Evolutionary conservation across 2,329 filamentous ascomycete genomes (phyloP), one percentile per base, ranked within the genome.

Genomic region (Scorias spongiosa): DNA sequence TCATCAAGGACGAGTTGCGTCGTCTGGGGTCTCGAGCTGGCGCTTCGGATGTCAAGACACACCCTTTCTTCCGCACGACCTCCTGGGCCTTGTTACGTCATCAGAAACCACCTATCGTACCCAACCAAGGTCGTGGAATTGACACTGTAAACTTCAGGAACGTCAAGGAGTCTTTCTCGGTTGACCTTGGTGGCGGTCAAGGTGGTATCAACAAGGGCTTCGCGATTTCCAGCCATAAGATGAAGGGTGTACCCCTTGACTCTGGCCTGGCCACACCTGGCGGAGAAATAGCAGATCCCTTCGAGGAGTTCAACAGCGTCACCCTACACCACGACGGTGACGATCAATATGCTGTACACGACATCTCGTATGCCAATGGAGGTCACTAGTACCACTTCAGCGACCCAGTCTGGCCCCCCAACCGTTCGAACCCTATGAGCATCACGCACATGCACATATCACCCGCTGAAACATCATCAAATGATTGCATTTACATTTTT

Each of bases 281-380:
- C 39, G 83, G 74, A 32, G 89, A 95, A 59, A 58, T 81, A 32
- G 71, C 76, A 2, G 91, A 98, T 71, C 91, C 91, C 1, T 98
- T 98, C 60, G 85, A 95, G 64, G 91, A 96, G 63, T 98, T 98
- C 66, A 98, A 96, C 70, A 93, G 86, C 60, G 88, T 98, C 37
- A 98, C 91, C 42, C 70, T 98, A 48, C 89, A 96, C 63, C 91
- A 98, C 59, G 91, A 96, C 45, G 91, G 87, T 12, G 89, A 95
- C 53, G 84, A 61, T 17, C 32, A 36, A 15, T 36, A 36, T 15
- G 32, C 12, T 4, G 20, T 26, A 15, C 11, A 36, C 32, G 12
- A 36, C 32, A 9, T 12, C 32, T 15, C 11, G 9, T 9, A 12
- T 12, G 9, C 32, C 11, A 36, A 36, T 9, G 32, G 32, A 12